Conservation (phyloP, 1,284 basidiomycete genomes). For the Cryptococcus sp. region DNA sequence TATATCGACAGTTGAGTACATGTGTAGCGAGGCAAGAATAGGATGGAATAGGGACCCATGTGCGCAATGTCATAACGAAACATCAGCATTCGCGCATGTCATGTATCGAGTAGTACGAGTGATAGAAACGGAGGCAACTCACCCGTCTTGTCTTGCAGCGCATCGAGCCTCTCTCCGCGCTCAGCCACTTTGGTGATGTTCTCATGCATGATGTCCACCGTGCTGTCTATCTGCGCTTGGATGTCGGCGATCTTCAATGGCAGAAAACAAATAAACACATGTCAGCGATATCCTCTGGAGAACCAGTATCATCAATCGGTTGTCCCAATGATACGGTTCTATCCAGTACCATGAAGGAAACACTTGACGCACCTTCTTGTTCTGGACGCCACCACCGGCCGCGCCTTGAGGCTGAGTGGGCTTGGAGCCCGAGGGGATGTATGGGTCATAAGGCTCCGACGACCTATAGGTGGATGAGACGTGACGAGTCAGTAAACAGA, state of each 20-base stretch:
- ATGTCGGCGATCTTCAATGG: constrained; percentile 75
- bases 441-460: constrained; percentile 89
- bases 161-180: constrained; percentile 89
- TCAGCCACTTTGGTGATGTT: constrained; percentile 94
- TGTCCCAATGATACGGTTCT: neutral
- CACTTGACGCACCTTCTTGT: constrained; percentile 59
- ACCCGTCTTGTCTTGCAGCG: constrained; percentile 98
- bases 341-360: neutral
- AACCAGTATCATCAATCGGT: no score
- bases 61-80: no score
- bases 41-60: no score
- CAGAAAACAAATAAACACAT: neutral
- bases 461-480: constrained; percentile 35
- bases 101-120: no score
- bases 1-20: no score
- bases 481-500: neutral
- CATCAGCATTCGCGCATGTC: no score
- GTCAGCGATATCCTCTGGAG: neutral
- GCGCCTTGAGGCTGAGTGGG: constrained; percentile 50
- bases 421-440: constrained; percentile 76
- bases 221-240: constrained; percentile 91
- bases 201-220: constrained; percentile 87
- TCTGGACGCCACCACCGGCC: constrained; percentile 31
- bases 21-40: no score
- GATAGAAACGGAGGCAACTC: no score